Conservation (phyloP, 305 asterid genomes). For the Fraxinus floribunda region DNA sequence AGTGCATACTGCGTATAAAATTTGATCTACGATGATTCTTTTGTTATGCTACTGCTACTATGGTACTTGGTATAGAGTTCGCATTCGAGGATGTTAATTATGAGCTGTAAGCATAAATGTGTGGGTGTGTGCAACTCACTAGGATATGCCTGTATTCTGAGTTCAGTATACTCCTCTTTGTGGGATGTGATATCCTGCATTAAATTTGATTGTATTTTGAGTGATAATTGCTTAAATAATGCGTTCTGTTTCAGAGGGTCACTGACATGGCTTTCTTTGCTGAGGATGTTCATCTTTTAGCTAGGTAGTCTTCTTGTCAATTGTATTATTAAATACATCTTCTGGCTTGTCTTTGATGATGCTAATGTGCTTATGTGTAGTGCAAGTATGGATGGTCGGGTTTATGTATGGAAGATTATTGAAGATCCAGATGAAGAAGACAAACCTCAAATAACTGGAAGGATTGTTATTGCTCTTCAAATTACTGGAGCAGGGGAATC, state of each 20-base stretch:
- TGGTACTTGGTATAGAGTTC: neutral
- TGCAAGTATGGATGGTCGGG: conserved; percentile 89
- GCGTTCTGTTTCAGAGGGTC: conserved; percentile 68
- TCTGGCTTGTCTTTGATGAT: conserved; percentile 20
- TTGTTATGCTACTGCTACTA: neutral
- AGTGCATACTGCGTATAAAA: neutral
- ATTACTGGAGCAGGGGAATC: conserved; percentile 74
- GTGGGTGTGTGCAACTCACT: neutral
- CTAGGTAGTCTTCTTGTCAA: conserved; percentile 53
- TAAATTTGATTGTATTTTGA: neutral
- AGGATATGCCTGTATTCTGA: neutral
- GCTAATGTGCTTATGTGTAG: conserved; percentile 42
- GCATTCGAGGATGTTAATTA: neutral
- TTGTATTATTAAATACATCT: conserved; percentile 16
- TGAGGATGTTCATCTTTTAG: conserved; percentile 91
- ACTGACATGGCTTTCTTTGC: conserved; percentile 98
- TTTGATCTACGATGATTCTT: neutral
- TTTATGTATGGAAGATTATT: conserved; percentile 82
- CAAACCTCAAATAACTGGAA: conserved; percentile 78
- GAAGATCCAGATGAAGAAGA: conserved; percentile 92
- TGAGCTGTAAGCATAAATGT: neutral
- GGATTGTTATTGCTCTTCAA: conserved; percentile 66
- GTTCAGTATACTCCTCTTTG: neutral
- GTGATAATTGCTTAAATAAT: neutral
- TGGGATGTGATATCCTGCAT: neutral